A percentile compares a stretch with the other conserved stretches of the same genome.
Evolutionary conservation across 73 alveolate genomes (phyloP).

Genomic region (Blepharisma japonicum): DNA sequence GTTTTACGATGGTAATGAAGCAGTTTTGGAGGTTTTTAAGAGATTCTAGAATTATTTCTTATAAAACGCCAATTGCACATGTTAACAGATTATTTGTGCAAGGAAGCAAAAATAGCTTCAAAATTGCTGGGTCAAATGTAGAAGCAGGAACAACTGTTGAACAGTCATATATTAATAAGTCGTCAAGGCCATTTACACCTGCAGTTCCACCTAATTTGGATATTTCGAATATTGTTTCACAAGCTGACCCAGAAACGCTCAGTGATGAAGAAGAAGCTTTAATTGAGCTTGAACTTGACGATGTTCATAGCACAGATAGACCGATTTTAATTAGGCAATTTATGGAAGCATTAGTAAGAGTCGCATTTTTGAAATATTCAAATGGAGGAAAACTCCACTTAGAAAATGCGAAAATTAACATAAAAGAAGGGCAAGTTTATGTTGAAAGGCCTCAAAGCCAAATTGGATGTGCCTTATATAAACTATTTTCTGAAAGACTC

Average conservation of each 20-base stretch:
- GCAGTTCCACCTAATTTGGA: slow-evolving; percentile 6
- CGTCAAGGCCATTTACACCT: not conserved
- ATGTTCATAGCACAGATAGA: slow-evolving; percentile 42
- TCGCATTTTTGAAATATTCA: slow-evolving; percentile 48
- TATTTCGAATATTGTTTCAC: not conserved
- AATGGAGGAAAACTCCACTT: slow-evolving; percentile 39
- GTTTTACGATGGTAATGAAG: slow-evolving; percentile 75
- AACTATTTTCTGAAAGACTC: slow-evolving; percentile 17
- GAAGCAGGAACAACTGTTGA: slow-evolving; percentile 20
- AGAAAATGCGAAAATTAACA: not conserved
- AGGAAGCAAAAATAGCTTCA: slow-evolving; percentile 76
- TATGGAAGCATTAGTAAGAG: slow-evolving; percentile 51
- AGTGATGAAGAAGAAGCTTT: slow-evolving; percentile 31
- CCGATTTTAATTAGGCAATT: slow-evolving; percentile 49
- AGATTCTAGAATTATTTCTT: slow-evolving; percentile 80
- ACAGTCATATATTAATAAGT: not conserved
- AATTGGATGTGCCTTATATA: not conserved
- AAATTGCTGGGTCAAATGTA: slow-evolving; percentile 32
- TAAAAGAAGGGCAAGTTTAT: not conserved
- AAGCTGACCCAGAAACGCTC: slow-evolving; percentile 18
- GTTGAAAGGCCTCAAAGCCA: slow-evolving; percentile 18
- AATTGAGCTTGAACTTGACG: slow-evolving; percentile 32
- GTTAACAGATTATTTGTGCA: slow-evolving; percentile 79
- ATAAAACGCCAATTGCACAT: slow-evolving; percentile 76
- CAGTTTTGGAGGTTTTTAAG: slow-evolving; percentile 90